These are phyloP conservation scores for Chaetomium globosum DNA, from an alignment of 2,329 filamentous ascomycete genomes.

Conservation along the genomic window DNA sequence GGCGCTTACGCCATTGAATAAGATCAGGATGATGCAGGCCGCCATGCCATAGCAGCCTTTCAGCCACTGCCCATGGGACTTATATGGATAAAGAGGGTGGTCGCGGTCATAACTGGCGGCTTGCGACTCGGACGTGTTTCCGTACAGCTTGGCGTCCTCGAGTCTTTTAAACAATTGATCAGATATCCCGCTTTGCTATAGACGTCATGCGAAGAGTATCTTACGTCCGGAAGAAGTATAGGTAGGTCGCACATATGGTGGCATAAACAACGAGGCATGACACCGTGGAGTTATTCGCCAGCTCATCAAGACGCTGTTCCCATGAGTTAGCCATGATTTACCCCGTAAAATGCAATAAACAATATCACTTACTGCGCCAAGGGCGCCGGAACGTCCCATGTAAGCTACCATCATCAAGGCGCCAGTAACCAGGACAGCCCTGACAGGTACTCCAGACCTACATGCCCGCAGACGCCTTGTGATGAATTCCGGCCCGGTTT, in stretches of 20 bases:
- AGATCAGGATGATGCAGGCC: slow-evolving; percentile 41
- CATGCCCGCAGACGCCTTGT: slow-evolving; percentile 44
- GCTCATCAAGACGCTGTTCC: slow-evolving; percentile 43
- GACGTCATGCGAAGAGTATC: slow-evolving; percentile 5
- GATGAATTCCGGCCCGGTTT: slow-evolving; percentile 47
- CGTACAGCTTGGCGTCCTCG: slow-evolving; percentile 45
- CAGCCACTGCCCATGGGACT: slow-evolving; percentile 46
- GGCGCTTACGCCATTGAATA: slow-evolving; percentile 44
- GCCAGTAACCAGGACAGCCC: slow-evolving; percentile 46
- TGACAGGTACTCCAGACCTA: slow-evolving; percentile 45
- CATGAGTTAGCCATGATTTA: slow-evolving; percentile 21
- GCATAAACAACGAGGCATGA: slow-evolving; percentile 47
- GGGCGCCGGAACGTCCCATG: slow-evolving; percentile 45
- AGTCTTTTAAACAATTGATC: slow-evolving; percentile 37
- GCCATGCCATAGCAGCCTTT: slow-evolving; percentile 44
- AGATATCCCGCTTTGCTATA: background rate
- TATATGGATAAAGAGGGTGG: slow-evolving; percentile 44
- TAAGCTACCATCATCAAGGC: slow-evolving; percentile 45
- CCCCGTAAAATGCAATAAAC: background rate
- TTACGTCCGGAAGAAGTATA: slow-evolving; percentile 46
- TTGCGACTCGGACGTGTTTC: slow-evolving; percentile 45
- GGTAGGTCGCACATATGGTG: slow-evolving; percentile 47
- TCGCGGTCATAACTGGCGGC: slow-evolving; percentile 43
- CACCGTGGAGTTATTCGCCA: slow-evolving; percentile 45
- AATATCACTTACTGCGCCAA: slow-evolving; percentile 41